Base-by-base conservation (phyloP, 768 basidiomycete genomes). In the Psilocybe subaeruginosa region DNA sequence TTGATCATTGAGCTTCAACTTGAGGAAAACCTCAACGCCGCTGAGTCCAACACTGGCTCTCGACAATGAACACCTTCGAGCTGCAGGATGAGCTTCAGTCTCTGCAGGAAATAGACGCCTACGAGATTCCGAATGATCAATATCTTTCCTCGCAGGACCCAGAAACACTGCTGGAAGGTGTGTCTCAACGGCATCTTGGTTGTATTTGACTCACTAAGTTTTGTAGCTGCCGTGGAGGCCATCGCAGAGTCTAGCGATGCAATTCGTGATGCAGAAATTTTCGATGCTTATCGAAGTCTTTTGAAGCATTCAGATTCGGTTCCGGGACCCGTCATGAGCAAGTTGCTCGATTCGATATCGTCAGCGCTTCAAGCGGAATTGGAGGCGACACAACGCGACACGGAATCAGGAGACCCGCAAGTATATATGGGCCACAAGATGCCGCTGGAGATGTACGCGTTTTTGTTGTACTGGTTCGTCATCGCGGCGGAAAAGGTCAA, bases 391-490 rank as follows among this genome's bases (percentile, higher is more conserved):
- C 69, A 82, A 31, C 83, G 82, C 55, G 92, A 94, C 64, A 74
- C 92, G 27, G 88, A 91, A 8, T 77, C 83, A 5, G 92, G 90
- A 29, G 85, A 89, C 52, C 83, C 87, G 60, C 80, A 89, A 59
- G 78, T 80, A 1, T 81, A 84, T 67, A 73, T 82, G 64, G 68
- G 78, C 0, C 94, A 95, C 73, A 92, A 89, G 72, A 64, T 71
- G 3, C 86, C 93, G 0, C 80, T 99, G 61, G 97, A 99, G 73
- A 88, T 92, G 81, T 98, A 93, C 72, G 91, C 90, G 6, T 98
- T 99, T 72, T 78, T 98, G 27, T 75, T 97, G n/a, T 82, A 89
- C 62, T 98, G 95, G 95, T 96, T 96, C 70, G 91, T 93, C 14
- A 76, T 78, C 9, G 88, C 88, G 0, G 90, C 88, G 1, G 95